Conservation (phyloP, 1,284 basidiomycete genomes). For the Cystobasidium slooffiae region DNA sequence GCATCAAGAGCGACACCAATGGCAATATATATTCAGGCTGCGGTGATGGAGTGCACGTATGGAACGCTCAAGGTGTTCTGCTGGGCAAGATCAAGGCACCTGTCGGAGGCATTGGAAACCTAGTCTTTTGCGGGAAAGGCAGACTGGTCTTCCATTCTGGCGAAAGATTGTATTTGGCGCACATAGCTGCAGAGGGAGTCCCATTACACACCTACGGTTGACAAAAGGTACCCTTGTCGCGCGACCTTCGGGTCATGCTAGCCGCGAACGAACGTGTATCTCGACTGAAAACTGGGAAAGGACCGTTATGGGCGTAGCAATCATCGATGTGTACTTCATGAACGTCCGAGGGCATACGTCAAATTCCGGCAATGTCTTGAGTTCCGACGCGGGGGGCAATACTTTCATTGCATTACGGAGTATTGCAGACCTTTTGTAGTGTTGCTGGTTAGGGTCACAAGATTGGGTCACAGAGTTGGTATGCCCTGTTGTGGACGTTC, state of each 20-base stretch:
- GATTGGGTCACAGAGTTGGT: too few species aligned
- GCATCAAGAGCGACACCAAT: conserved; percentile 46
- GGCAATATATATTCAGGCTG: conserved; percentile 49
- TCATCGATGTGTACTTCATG: too few species aligned
- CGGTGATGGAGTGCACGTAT: conserved; percentile 47
- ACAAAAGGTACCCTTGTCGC: neutral
- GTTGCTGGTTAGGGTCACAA: too few species aligned
- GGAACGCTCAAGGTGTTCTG: conserved; percentile 33
- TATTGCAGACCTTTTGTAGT: too few species aligned
- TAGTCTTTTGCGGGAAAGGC: conserved; percentile 26
- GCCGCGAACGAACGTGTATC: neutral
- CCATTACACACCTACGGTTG: conserved; percentile 7
- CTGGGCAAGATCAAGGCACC: conserved; percentile 34
- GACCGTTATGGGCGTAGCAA: too few species aligned
- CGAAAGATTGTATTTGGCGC: conserved; percentile 18
- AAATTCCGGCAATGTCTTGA: too few species aligned
- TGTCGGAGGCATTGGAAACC: conserved; percentile 16
- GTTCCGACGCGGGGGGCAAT: too few species aligned
- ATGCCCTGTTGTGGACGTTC: too few species aligned
- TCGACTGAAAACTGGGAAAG: neutral
- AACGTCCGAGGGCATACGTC: too few species aligned
- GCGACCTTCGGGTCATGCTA: neutral
- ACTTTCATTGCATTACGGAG: too few species aligned
- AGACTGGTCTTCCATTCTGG: conserved; percentile 27
- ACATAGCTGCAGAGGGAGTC: conserved; percentile 2